Conservation (phyloP, 116 monocot species). For the Cymodocea nodosa region DNA sequence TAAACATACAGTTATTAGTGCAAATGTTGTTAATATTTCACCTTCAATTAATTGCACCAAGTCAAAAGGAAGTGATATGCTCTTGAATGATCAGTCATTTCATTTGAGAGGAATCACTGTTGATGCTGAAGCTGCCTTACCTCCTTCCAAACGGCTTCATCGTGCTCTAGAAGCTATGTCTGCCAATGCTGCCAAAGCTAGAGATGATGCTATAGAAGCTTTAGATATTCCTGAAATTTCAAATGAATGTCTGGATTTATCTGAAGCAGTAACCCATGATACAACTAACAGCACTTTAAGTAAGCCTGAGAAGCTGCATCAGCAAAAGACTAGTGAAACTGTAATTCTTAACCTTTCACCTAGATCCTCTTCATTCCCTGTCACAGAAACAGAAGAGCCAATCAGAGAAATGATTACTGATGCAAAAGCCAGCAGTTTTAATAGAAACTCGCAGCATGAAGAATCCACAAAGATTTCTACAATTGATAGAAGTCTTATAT, state of each 20-base stretch:
- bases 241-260: not conserved
- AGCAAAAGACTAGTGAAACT: not conserved
- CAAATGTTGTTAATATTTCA: slow-evolving; percentile 7
- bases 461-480: slow-evolving; percentile 6
- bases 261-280: slow-evolving; percentile 1
- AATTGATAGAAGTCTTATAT: slow-evolving; percentile 9
- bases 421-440: slow-evolving; percentile 6
- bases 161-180: slow-evolving; percentile 99
- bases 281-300: not conserved
- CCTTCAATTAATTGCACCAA: slow-evolving; percentile 11
- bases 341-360: slow-evolving; percentile 2
- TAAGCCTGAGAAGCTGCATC: not conserved
- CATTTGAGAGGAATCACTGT: slow-evolving; percentile 19
- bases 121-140: slow-evolving; percentile 86
- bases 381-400: slow-evolving; percentile 7
- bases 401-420: slow-evolving; percentile 12
- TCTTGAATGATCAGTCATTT: slow-evolving; percentile 28
- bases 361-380: slow-evolving; percentile 7
- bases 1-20: not conserved
- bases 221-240: not conserved
- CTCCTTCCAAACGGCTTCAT: slow-evolving; percentile 93
- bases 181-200: slow-evolving; percentile 75
- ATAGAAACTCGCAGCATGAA: slow-evolving; percentile 4
- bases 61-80: slow-evolving; percentile 11
- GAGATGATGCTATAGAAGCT: slow-evolving; percentile 22